Base-by-base conservation (phyloP, 2,329 filamentous ascomycete species). In the Colletotrichum destructivum region DNA sequence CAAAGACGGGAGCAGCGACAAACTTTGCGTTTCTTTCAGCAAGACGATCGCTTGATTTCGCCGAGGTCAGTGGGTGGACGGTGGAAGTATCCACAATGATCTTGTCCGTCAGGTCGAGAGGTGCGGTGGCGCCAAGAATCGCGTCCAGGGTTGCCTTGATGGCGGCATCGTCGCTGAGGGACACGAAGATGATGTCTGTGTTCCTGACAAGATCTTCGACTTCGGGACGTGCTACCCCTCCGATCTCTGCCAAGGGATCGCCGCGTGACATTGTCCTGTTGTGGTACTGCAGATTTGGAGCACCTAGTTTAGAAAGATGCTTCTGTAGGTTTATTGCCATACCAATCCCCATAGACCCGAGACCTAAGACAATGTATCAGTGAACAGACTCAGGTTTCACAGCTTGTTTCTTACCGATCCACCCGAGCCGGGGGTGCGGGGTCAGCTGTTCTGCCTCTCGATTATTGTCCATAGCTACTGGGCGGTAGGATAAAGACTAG, bases 251-350 rank as follows among this genome's bases (percentile, higher is more conserved):
- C 0, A 84, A 75, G 0, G 74, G 51, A 6, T 78, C 78, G 0
- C 86, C 85, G 1, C 84, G 83, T 2, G 84, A 83, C n/a, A 86
- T 77, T 0, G 85, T 87, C 11, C 85, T 83, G 66, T 88, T 88
- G 69, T 79, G 82, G 72, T 84, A 88, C 2, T 71, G 75, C 2
- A 88, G 75, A 6, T 74, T 67, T 0, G 80, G 73, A 0, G 75
- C 62, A 1, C 64, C 60, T 8, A 65, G 73, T 6, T 73, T 65
- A 1, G 57, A 68, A 0, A 87, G 71, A 61, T 87, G 77, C 35
- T 79, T 83, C 51, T 88, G 86, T 0, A 88, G 78, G 68, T 88
- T 88, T 8, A 76, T 78, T 1, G 86, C 84, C 87, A 88, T 88
- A 2, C 77, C 79, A 0, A 82, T 77, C 1, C 87, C 87, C 86